Percentiles rank a stretch among this genome's conserved stretches.
phyloP scores from a whole-genome alignment of 305 asterid species.

The Fraxinus latifolia region DNA sequence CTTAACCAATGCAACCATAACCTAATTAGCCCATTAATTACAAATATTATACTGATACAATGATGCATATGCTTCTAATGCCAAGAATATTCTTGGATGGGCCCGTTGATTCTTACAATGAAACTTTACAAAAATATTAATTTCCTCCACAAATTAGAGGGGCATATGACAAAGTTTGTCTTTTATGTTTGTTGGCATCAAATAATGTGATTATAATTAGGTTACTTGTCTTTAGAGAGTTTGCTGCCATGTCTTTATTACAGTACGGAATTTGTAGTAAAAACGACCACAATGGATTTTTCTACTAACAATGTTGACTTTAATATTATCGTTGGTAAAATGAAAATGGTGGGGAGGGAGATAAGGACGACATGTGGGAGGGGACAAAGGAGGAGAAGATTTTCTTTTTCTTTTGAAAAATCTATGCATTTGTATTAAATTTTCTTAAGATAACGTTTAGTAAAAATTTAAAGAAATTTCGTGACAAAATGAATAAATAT shows the following conservation, averaged over 20 bases:
- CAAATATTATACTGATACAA: background rate
- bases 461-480: too few species aligned
- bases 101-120: conserved; percentile 14
- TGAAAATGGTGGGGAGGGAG: background rate
- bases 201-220: conserved; percentile 11
- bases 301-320: background rate
- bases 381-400: background rate
- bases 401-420: too few species aligned
- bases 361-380: background rate
- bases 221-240: conserved; percentile 1
- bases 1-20: conserved; percentile 32
- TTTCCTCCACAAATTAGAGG: background rate
- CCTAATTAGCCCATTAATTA: background rate
- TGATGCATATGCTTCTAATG: conserved; percentile 33
- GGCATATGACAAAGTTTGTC: conserved; percentile 21
- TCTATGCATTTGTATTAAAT: too few species aligned
- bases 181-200: conserved; percentile 29
- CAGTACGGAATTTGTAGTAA: background rate
- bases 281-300: background rate
- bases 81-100: conserved; percentile 12
- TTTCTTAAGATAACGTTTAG: too few species aligned
- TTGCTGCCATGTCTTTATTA: conserved; percentile 8
- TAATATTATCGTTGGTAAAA: background rate
- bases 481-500: too few species aligned
- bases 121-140: conserved; percentile 10